Evolutionary conservation across 2,329 filamentous ascomycete species (phyloP), one percentile per base, ranked within the genome.

Genomic region (Colletotrichum higginsianum): DNA sequence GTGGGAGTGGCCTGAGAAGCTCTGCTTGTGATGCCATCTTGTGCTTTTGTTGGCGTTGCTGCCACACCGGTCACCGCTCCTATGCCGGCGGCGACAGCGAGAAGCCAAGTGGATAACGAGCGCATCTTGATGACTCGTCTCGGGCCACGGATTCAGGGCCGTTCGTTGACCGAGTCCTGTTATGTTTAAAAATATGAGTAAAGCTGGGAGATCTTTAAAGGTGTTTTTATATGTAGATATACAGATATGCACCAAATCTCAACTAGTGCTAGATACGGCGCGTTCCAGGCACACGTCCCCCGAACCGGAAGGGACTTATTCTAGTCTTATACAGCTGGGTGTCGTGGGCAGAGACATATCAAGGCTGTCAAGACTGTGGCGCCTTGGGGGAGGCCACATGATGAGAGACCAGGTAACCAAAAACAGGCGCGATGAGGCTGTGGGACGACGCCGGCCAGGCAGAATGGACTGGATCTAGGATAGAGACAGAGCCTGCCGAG

Each of bases 371-470:
- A 26, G 26, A 26, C 26, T 26, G 26, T 26, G 26, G 66, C 44
- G 52, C 18, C 13, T 64, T 52, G 23, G 52, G 61, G 44, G 42
- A 18, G 26, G 26, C 26, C 26, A 26, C 52, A 21, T 26, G 18
- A 35, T 18, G 4, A n/a, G 62, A 63, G 11, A 26, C 47, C 15
- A 5, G 21, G 53, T 40, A 35, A 26, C 38, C 61, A 44, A 46
- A 46, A 60, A 66, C 35, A 40, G 53, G 23, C 26, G 46, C 18
- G 46, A 13, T 42, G 46, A 58, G 61, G 61, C 66, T 66, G 61
- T 60, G 40, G 18, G 53, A 30, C 26, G 11, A 18, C 9, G 13
- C 56, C 16, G 46, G 56, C 47, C 35, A 69, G 66, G 53, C 61
- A 65, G 53, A 58, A 57, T 46, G 38, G 46, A 53, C 46, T 46